Conservation (phyloP, 768 basidiomycete genomes). For the Symmetrospora coprosmae region DNA sequence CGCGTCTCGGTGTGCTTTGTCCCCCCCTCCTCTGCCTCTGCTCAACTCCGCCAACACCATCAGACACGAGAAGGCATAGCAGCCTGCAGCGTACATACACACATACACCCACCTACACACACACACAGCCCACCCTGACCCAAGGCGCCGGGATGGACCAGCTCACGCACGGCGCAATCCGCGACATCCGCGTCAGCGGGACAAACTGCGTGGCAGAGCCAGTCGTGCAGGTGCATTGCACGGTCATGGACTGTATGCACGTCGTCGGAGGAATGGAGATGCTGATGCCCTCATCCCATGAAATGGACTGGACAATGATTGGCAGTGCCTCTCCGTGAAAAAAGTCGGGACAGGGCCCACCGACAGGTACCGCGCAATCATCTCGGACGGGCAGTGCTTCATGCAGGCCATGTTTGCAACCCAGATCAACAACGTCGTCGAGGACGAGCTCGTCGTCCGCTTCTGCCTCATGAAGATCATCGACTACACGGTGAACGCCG, state of each 20-base stretch:
- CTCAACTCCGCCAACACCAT: too few relatives aligned
- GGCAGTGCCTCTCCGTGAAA: slow-evolving; percentile 14
- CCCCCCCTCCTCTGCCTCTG: too few relatives aligned
- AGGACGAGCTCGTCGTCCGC: slow-evolving; percentile 50
- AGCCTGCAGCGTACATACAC: too few relatives aligned
- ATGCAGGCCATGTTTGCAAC: slow-evolving; percentile 92
- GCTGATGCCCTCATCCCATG: not conserved
- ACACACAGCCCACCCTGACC: too few relatives aligned
- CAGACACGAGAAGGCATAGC: too few relatives aligned
- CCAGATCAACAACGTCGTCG: slow-evolving; percentile 63
- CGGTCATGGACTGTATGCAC: too few relatives aligned
- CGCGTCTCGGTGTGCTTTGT: too few relatives aligned
- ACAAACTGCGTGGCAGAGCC: slow-evolving; percentile 1
- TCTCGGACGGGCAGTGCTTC: slow-evolving; percentile 42
- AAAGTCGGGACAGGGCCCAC: not conserved
- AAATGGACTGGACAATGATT: not conserved
- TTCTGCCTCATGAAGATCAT: slow-evolving; percentile 57
- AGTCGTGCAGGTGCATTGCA: not conserved
- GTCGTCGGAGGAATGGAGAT: too few relatives aligned
- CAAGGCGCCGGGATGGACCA: too few relatives aligned
- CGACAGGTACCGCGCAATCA: slow-evolving; percentile 9
- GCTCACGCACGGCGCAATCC: slow-evolving; percentile 9
- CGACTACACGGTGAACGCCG: slow-evolving; percentile 63
- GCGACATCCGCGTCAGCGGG: not conserved
- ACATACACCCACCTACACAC: too few relatives aligned